Conservation (phyloP, 2,329 filamentous ascomycete genomes). For the Zymoseptoria tritici region DNA sequence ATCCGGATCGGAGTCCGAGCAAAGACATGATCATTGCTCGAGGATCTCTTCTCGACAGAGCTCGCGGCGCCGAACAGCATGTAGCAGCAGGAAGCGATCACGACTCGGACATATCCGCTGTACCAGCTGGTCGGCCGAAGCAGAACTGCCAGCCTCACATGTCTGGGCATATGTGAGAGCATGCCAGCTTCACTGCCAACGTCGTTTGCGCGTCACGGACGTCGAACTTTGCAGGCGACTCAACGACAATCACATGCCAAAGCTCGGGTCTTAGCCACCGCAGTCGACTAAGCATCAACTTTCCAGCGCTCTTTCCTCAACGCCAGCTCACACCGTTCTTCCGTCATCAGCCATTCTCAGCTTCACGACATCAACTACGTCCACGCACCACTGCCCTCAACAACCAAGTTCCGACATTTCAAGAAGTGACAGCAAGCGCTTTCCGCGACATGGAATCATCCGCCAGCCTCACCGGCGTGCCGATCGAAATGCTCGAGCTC, state of each 20-base stretch:
- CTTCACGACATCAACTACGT: neutral
- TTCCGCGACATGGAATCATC: neutral
- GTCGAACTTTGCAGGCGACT: neutral
- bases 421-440: neutral
- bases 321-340: no score
- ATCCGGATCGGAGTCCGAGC: no score
- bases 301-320: neutral
- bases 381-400: neutral
- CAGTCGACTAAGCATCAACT: neutral
- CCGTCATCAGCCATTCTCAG: neutral
- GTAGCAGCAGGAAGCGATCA: no score
- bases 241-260: neutral
- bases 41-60: no score
- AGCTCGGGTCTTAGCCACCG: neutral
- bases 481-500: neutral
- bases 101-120: no score
- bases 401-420: no score
- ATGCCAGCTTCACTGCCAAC: no score
- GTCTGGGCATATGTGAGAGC: no score
- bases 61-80: no score
- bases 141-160: no score
- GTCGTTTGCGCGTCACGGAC: neutral
- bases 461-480: neutral
- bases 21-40: no score
- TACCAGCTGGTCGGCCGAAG: no score